Evolutionary conservation across 805 yeast species (phyloP), one percentile per base, ranked within the genome.

Genomic region (Lipomyces spencermartinsiae): DNA sequence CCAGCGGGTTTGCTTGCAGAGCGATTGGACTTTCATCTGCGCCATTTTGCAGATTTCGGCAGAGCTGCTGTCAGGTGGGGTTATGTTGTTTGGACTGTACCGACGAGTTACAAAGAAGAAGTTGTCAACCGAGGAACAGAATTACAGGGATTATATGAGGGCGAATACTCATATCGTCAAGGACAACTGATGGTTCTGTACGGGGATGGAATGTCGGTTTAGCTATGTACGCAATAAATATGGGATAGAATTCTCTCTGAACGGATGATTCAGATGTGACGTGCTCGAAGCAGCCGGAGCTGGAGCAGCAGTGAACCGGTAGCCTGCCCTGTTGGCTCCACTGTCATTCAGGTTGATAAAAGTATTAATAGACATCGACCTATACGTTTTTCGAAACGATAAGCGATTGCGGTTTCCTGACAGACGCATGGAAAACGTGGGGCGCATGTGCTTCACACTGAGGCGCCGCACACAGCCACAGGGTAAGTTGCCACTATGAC

Each of bases 31-130:
- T 31, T 53, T 53, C 9, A 31, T 31, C 14, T 53, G 56, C 16
- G 56, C 56, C 4, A 2, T 5, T 31, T 31, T 53, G 56, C 56
- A 53, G 34, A 53, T 53, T 16, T n/a, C 10, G n/a, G 33, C 56
- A 16, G 56, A 53, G 34, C 7, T 25, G n/a, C 6, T 53, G 34
- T 6, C 56, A n/a, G 56, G 2, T 14, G 34, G 16, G 34, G 56
- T 53, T 31, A 8, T 12, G 16, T 7, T 53, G 12, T 25, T 53
- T 19, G 56, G 29, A 4, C 31, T 53, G 16, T 53, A 25, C 9
- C 19, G 56, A 22, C 56, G 56, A 10, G 56, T 53, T 25, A 53
- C 56, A 31, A 53, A 53, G 56, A 25, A 31, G 12, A 53, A 34
- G 22, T 16, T 53, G 56, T 16, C 34, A 16, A 34, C 4, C 29